Conservation (phyloP, 768 basidiomycete species). For the Rhodotorula toruloides region DNA sequence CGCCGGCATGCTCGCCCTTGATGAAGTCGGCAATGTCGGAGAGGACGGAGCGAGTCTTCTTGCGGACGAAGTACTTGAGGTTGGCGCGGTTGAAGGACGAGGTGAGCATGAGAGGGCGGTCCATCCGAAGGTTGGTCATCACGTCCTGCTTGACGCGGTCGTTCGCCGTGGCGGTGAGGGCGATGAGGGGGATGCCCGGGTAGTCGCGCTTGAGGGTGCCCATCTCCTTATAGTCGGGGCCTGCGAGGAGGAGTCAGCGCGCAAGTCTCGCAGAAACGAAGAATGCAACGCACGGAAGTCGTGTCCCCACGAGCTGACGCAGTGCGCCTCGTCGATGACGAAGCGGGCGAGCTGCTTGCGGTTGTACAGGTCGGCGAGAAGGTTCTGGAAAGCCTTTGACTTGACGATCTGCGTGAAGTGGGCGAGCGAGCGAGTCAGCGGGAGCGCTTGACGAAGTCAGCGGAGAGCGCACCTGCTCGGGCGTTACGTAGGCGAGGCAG, state of each 20-base stretch:
- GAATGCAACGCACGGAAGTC: conserved; percentile 59
- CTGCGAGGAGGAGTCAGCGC: conserved; percentile 3
- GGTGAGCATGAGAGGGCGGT: conserved; percentile 57
- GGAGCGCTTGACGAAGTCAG: too few relatives aligned
- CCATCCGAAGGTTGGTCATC: conserved; percentile 61
- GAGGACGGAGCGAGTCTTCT: conserved; percentile 54
- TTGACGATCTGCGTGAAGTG: conserved; percentile 47
- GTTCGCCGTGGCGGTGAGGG: conserved; percentile 91
- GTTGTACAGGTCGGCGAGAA: conserved; percentile 59
- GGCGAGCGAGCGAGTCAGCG: neutral
- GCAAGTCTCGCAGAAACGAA: conserved; percentile 43
- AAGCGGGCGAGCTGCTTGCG: conserved; percentile 68
- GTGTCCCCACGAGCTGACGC: conserved; percentile 83
- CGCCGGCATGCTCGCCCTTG: conserved; percentile 53
- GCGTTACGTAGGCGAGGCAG: conserved; percentile 77
- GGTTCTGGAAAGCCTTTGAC: conserved; percentile 56
- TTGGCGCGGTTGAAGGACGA: conserved; percentile 95
- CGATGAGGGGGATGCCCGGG: conserved; percentile 84
- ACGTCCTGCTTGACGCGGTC: conserved; percentile 72
- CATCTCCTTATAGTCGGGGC: conserved; percentile 62
- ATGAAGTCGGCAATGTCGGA: conserved; percentile 66
- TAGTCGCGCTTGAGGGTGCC: conserved; percentile 65
- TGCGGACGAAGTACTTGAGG: conserved; percentile 64
- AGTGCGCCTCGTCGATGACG: conserved; percentile 94
- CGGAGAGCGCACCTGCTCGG: conserved; percentile 62